Percentiles rank a stretch among this genome's conserved stretches.
Conservation (phyloP, 163 green algal genomes). For the Scenedesmus sp. region DNA sequence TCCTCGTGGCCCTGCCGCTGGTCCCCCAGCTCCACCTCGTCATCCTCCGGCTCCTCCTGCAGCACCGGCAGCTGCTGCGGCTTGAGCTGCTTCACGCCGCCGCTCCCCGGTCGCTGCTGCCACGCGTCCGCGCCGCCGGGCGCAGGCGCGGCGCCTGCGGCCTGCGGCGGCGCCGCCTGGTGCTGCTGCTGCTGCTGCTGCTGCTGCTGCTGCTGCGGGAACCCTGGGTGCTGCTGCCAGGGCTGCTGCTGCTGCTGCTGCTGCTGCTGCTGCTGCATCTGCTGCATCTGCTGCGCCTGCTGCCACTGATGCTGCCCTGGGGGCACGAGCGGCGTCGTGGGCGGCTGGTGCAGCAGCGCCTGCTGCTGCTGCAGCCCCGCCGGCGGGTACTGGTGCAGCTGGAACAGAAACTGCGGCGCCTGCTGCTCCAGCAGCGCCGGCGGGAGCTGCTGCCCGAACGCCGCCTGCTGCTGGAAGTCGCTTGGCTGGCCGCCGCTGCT, state of each 20-base stretch:
- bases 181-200: slow-evolving; percentile 16
- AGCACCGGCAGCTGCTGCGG: slow-evolving; percentile 13
- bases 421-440: slow-evolving; percentile 7
- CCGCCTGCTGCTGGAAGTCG: slow-evolving; percentile 24
- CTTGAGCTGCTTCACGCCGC: not conserved
- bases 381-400: not conserved
- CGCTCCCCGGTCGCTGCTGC: not conserved
- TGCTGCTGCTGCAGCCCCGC: too few species aligned
- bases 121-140: too few species aligned
- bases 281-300: not conserved
- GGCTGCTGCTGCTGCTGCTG: slow-evolving; percentile 31
- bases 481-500: not conserved
- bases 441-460: not conserved
- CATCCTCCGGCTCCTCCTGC: not conserved
- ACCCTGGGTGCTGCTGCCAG: not conserved
- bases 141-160: not conserved
- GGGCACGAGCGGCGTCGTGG: too few species aligned
- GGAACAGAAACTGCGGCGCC: not conserved
- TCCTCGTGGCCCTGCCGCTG: slow-evolving; percentile 2
- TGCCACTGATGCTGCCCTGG: slow-evolving; percentile 12
- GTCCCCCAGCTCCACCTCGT: not conserved
- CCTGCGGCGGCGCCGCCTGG: not conserved
- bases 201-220: not conserved
- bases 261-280: slow-evolving; percentile 12
- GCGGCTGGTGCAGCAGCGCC: too few species aligned